phyloP scores from a whole-genome alignment of 805 yeast species.

The Wickerhamomyces mucosus region DNA sequence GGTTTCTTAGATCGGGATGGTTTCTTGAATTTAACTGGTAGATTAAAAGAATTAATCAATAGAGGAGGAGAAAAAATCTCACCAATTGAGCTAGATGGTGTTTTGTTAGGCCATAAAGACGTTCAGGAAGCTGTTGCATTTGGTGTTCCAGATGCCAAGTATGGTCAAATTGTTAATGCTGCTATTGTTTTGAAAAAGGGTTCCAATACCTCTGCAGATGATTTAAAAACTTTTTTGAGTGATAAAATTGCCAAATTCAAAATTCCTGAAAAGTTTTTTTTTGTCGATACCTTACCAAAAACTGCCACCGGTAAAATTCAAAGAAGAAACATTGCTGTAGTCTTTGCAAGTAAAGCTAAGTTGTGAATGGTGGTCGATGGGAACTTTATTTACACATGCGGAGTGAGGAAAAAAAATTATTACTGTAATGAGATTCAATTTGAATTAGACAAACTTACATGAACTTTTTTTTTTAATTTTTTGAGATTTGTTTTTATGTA shows the following conservation, averaged over 20 bases:
- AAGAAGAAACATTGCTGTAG: constrained; percentile 50
- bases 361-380: constrained; percentile 12
- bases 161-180: constrained; percentile 65
- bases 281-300: constrained; percentile 58
- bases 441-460: too few species aligned
- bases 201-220: constrained; percentile 26
- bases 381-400: background rate
- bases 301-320: constrained; percentile 75
- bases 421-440: background rate
- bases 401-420: background rate
- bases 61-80: constrained; percentile 75
- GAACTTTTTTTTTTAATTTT: too few species aligned
- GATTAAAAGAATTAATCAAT: constrained; percentile 65
- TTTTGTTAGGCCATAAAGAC: constrained; percentile 49
- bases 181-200: constrained; percentile 50
- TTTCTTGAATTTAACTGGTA: constrained; percentile 52
- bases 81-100: constrained; percentile 61
- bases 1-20: constrained; percentile 54
- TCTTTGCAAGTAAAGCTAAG: constrained; percentile 31
- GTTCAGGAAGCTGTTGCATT: constrained; percentile 64
- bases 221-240: constrained; percentile 35
- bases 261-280: constrained; percentile 47
- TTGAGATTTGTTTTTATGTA: too few species aligned
- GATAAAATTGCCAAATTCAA: constrained; percentile 46
- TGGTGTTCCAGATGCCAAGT: constrained; percentile 56